Evolutionary conservation across 2,329 filamentous ascomycete species (phyloP).

Genomic region (Teratosphaeria zuluensis): DNA sequence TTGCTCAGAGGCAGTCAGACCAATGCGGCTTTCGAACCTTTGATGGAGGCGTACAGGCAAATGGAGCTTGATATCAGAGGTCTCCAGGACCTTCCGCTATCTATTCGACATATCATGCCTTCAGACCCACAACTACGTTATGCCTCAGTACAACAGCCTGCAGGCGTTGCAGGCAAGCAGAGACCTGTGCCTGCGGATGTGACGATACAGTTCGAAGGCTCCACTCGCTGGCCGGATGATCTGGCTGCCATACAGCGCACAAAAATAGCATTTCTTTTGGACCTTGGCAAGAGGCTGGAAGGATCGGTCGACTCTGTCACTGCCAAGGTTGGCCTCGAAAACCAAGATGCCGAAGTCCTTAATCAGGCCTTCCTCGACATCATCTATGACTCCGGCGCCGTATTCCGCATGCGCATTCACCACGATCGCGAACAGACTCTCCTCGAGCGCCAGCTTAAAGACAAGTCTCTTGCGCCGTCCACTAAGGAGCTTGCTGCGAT

Average conservation of each 20-base stretch:
- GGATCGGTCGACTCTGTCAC: constrained; percentile 50
- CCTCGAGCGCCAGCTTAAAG: constrained; percentile 67
- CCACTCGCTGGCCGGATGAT: constrained; percentile 87
- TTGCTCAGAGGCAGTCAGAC: constrained; percentile 31
- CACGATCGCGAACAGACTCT: constrained; percentile 78
- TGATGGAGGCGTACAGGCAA: constrained; percentile 59
- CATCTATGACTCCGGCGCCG: constrained; percentile 55
- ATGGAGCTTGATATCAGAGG: constrained; percentile 69
- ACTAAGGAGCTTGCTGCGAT: constrained; percentile 59
- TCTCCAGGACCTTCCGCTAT: constrained; percentile 77
- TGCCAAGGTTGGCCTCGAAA: constrained; percentile 72
- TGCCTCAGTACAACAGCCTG: constrained; percentile 51
- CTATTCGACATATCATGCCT: constrained; percentile 68
- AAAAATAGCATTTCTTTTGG: constrained; percentile 77
- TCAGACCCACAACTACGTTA: constrained; percentile 66
- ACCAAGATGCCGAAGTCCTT: constrained; percentile 54
- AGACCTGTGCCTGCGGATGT: constrained; percentile 58
- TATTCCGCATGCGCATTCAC: constrained; percentile 79
- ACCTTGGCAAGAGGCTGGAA: constrained; percentile 63
- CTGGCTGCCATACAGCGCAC: constrained; percentile 83
- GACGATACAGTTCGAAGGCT: constrained; percentile 85
- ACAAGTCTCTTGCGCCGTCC: constrained; percentile 57
- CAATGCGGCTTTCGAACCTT: constrained; percentile 52
- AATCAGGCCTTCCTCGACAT: constrained; percentile 81
- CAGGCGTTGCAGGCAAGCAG: constrained; percentile 29